A percentile compares a stretch with the other conserved stretches of the same genome.
Conservation (phyloP, 1,139 yeast genomes). For the Pichia sp. region DNA sequence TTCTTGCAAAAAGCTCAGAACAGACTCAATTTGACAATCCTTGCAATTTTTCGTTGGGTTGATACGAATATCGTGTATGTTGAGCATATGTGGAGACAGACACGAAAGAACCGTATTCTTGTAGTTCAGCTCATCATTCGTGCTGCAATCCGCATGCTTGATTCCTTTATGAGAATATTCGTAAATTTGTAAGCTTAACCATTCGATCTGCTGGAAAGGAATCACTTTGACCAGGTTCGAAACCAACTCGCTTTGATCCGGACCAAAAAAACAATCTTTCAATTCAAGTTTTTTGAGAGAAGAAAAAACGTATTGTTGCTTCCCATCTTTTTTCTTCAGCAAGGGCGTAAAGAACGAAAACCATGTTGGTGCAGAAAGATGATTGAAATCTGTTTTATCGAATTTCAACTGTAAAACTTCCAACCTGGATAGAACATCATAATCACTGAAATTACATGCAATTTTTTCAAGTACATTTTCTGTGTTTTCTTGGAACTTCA, state of each 20-base stretch:
- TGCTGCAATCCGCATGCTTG: conserved; percentile 15
- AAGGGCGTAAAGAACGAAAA: conserved; percentile 23
- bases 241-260: conserved; percentile 16
- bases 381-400: conserved; percentile 25
- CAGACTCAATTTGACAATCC: conserved; percentile 25
- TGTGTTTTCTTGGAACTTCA: conserved; percentile 24
- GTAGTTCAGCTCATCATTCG: neutral
- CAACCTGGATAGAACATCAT: conserved; percentile 14
- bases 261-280: conserved; percentile 25
- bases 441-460: conserved; percentile 10
- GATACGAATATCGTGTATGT: conserved; percentile 19
- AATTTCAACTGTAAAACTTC: conserved; percentile 20
- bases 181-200: conserved; percentile 22
- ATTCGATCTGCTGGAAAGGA: conserved; percentile 21
- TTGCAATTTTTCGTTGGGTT: conserved; percentile 28
- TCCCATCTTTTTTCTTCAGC: neutral
- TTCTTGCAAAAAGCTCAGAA: conserved; percentile 14
- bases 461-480: conserved; percentile 19
- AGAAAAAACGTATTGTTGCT: conserved; percentile 7
- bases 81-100: conserved; percentile 19
- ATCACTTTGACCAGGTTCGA: conserved; percentile 15
- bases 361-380: conserved; percentile 25
- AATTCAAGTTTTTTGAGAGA: conserved; percentile 20
- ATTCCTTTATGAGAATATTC: conserved; percentile 28
- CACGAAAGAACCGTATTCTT: conserved; percentile 14